Percentiles rank a stretch among this genome's conserved stretches.
Conservation (phyloP, 106 monocot genomes). For the Platanthera guangdongensis region DNA sequence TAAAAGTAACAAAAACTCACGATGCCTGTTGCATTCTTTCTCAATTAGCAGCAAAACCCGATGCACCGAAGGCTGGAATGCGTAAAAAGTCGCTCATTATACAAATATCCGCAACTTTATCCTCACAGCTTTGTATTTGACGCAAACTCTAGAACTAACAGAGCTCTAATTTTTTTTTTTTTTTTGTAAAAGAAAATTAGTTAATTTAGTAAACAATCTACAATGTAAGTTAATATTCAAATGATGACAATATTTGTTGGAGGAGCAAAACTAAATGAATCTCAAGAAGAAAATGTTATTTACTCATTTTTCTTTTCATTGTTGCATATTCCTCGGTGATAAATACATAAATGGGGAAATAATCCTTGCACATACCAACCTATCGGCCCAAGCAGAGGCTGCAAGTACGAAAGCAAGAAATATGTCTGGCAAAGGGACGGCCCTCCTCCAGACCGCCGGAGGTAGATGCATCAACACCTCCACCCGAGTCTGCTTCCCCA, state of each 20-base stretch:
- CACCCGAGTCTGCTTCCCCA: constrained; percentile 42
- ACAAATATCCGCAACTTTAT: not conserved
- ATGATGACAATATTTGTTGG: too few species aligned
- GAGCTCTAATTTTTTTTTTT: too few species aligned
- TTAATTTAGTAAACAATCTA: too few species aligned
- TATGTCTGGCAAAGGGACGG: constrained; percentile 75
- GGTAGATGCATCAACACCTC: constrained; percentile 37
- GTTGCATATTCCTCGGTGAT: constrained; percentile 36
- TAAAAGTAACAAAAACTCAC: not conserved
- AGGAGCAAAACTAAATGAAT: too few species aligned
- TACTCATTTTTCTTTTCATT: not conserved
- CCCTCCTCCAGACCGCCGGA: constrained; percentile 41
- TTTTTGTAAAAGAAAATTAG: too few species aligned
- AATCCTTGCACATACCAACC: constrained; percentile 81
- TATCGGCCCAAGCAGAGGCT: constrained; percentile 69
- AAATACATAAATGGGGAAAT: constrained; percentile 99
- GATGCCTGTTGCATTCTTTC: not conserved
- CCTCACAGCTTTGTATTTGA: too few species aligned
- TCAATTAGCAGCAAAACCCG: not conserved
- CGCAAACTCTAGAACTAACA: too few species aligned
- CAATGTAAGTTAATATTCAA: too few species aligned
- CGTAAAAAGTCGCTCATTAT: not conserved
- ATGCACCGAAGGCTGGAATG: not conserved
- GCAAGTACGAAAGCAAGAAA: constrained; percentile 83
- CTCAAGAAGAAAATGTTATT: too few species aligned